Evolutionary conservation across 441 rosid genomes (phyloP).

Genomic region (Pelargonium australe): DNA sequence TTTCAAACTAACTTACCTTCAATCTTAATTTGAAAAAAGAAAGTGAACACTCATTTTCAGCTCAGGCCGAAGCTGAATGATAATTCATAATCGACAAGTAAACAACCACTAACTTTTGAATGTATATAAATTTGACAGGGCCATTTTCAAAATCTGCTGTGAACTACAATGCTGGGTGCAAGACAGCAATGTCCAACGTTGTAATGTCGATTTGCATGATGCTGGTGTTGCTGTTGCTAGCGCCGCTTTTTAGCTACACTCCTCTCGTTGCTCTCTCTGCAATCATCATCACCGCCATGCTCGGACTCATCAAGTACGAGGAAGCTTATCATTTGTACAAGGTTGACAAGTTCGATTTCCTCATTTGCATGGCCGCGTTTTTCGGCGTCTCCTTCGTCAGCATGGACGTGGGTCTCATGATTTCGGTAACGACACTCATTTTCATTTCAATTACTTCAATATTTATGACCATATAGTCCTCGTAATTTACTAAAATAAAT

Average conservation of each 20-base stretch:
- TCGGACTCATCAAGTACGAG: conserved; percentile 62
- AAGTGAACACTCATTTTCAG: too few species aligned
- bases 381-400: conserved; percentile 67
- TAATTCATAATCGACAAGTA: too few species aligned
- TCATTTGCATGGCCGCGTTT: conserved; percentile 65
- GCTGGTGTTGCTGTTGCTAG: conserved; percentile 63
- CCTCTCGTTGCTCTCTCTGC: conserved; percentile 82
- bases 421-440: conserved; percentile 40
- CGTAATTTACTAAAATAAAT: too few species aligned
- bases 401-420: conserved; percentile 74
- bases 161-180: conserved; percentile 69
- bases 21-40: too few species aligned
- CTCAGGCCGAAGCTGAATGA: too few species aligned
- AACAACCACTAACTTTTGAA: too few species aligned
- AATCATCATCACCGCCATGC: conserved; percentile 82
- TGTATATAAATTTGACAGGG: conserved; percentile 31
- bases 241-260: conserved; percentile 76
- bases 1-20: too few species aligned
- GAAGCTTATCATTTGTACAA: conserved; percentile 53
- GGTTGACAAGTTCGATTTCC: conserved; percentile 75
- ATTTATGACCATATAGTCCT: too few species aligned
- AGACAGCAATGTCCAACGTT: conserved; percentile 63
- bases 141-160: conserved; percentile 93
- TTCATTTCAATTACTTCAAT: too few species aligned
- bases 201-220: conserved; percentile 79